Conservation (phyloP, 495 filamentous ascomycete species). For the Cercophora sp. region DNA sequence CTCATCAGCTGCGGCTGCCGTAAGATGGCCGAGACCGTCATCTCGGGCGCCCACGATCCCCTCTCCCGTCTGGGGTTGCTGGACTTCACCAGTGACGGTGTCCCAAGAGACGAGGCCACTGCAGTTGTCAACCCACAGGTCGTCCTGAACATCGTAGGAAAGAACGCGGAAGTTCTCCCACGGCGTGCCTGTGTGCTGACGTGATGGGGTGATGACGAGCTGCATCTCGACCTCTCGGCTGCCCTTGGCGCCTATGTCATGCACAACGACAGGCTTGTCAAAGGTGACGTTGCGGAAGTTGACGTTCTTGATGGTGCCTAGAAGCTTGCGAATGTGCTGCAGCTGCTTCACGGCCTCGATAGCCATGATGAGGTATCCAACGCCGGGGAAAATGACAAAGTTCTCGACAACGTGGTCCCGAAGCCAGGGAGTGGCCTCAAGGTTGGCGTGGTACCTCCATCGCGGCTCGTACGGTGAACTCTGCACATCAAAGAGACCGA, state of each 20-base stretch:
- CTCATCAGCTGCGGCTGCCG: no score
- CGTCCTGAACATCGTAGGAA: no score
- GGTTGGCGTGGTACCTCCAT: slow-evolving; percentile 40
- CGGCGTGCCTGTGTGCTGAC: no score
- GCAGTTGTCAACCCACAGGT: slow-evolving; percentile 21
- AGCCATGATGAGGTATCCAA: slow-evolving; percentile 45
- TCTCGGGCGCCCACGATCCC: no score
- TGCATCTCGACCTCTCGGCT: slow-evolving; percentile 11
- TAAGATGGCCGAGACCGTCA: no score
- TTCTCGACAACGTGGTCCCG: slow-evolving; percentile 36
- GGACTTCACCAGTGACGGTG: no score
- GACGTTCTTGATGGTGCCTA: no score
- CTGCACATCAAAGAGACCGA: not conserved
- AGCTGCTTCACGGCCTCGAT: slow-evolving; percentile 41
- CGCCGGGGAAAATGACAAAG: slow-evolving; percentile 47
- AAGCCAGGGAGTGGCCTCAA: slow-evolving; percentile 46
- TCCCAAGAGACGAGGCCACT: no score
- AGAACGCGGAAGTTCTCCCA: slow-evolving; percentile 36
- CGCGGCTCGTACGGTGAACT: slow-evolving; percentile 17
- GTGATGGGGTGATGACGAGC: no score
- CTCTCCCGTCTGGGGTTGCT: no score
- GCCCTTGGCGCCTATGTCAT: not conserved
- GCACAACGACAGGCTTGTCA: not conserved
- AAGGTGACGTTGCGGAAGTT: no score
- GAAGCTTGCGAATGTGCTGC: no score